Evolutionary conservation across 2,329 filamentous ascomycete species (phyloP).

Genomic region (Exutisphaerella laricina): DNA sequence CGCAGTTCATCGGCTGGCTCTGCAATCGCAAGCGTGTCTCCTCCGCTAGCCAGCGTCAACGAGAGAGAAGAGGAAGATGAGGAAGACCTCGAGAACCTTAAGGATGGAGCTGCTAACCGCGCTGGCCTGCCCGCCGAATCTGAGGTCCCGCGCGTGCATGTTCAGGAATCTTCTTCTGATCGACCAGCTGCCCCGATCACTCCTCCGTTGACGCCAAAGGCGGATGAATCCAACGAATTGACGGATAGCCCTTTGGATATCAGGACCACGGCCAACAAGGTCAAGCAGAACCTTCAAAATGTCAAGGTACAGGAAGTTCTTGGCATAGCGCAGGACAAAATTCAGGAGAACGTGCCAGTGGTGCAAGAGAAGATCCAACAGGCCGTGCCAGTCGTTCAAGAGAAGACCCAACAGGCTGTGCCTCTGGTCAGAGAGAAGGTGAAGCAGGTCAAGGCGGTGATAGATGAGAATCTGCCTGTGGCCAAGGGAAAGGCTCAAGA

Average conservation of each 20-base stretch:
- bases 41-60: slow-evolving; percentile 25
- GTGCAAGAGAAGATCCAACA: neutral
- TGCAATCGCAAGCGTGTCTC: slow-evolving; percentile 13
- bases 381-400: neutral
- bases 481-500: neutral
- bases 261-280: neutral
- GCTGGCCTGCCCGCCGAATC: slow-evolving; percentile 3
- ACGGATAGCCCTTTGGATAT: neutral
- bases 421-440: neutral
- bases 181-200: slow-evolving; percentile 28
- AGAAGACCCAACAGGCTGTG: neutral
- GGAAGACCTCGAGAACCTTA: slow-evolving; percentile 12
- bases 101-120: slow-evolving; percentile 6
- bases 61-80: slow-evolving; percentile 26
- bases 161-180: slow-evolving; percentile 9
- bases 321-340: neutral
- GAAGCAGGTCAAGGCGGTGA: neutral
- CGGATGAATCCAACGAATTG: slow-evolving; percentile 16
- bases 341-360: slow-evolving; percentile 2
- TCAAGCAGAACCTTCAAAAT: neutral
- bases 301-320: neutral
- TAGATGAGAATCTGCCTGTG: neutral
- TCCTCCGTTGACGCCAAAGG: slow-evolving; percentile 32
- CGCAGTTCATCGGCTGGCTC: slow-evolving; percentile 7
- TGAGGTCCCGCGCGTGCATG: slow-evolving; percentile 8